A percentile compares a stretch with the other conserved stretches of the same genome.
These are phyloP conservation scores for Pulveroboletus ravenelii DNA, from an alignment of 768 basidiomycete genomes.

Conservation along the genomic window DNA sequence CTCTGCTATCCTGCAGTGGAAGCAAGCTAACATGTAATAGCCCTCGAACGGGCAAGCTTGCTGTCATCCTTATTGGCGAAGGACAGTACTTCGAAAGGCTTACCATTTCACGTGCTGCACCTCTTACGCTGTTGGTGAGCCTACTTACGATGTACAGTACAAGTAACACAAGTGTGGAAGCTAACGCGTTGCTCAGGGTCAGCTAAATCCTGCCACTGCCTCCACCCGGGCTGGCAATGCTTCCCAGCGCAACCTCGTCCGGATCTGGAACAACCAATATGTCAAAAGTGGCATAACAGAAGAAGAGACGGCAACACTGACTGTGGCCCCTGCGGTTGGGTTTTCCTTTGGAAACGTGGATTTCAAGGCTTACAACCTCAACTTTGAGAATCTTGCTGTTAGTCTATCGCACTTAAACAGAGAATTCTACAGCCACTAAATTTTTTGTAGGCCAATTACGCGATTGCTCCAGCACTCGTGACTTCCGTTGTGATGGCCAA, in stretches of 20 bases:
- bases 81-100: slow-evolving; percentile 60
- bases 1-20: background rate
- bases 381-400: slow-evolving; percentile 65
- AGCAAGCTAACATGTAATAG: slow-evolving; percentile 27
- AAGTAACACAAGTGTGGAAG: background rate
- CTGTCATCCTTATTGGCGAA: slow-evolving; percentile 49
- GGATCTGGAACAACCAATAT: slow-evolving; percentile 47
- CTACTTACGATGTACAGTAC: background rate
- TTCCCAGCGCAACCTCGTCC: slow-evolving; percentile 45
- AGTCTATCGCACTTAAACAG: slow-evolving; percentile 12
- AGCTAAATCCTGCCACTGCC: slow-evolving; percentile 39
- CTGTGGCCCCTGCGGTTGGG: slow-evolving; percentile 50
- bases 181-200: slow-evolving; percentile 36
- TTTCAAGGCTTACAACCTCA: slow-evolving; percentile 63
- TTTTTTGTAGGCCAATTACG: slow-evolving; percentile 43
- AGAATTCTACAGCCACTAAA: background rate
- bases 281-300: slow-evolving; percentile 46
- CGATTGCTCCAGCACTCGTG: slow-evolving; percentile 58
- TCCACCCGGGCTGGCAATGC: slow-evolving; percentile 40
- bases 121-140: slow-evolving; percentile 52
- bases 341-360: slow-evolving; percentile 48
- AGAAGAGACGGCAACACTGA: slow-evolving; percentile 53
- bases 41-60: slow-evolving; percentile 32
- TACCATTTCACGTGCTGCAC: slow-evolving; percentile 49
- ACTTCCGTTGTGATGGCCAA: slow-evolving; percentile 62